Percentiles rank a stretch among this genome's conserved stretches.
These are phyloP conservation scores for Xylaria sp. DNA, from an alignment of 2,329 filamentous ascomycete species.

Conservation along the genomic window DNA sequence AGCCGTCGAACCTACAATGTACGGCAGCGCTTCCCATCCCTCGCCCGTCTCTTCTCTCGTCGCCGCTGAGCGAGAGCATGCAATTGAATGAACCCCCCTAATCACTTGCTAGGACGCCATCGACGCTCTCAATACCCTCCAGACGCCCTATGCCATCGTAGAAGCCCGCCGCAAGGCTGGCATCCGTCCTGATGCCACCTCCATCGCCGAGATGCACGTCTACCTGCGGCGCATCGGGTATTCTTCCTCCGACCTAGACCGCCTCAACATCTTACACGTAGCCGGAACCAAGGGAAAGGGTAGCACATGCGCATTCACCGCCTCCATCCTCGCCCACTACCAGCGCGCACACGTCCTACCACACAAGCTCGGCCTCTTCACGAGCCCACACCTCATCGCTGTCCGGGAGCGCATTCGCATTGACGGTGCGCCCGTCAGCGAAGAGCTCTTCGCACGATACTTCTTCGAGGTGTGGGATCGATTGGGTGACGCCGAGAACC, in stretches of 20 bases:
- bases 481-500: conserved; percentile 53
- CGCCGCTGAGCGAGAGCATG: background rate
- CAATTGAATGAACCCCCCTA: conserved; percentile 10
- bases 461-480: conserved; percentile 75
- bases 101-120: conserved; percentile 76
- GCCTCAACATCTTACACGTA: conserved; percentile 75
- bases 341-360: conserved; percentile 51
- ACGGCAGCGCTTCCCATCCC: background rate
- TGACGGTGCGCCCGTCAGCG: conserved; percentile 66
- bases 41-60: background rate
- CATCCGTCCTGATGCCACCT: conserved; percentile 72
- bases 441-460: conserved; percentile 69
- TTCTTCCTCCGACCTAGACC: conserved; percentile 65
- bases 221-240: conserved; percentile 85
- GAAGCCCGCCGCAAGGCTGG: conserved; percentile 82
- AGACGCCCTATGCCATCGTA: conserved; percentile 85
- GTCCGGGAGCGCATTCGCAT: conserved; percentile 75
- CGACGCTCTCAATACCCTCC: conserved; percentile 85
- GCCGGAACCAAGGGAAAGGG: conserved; percentile 83
- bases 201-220: conserved; percentile 81
- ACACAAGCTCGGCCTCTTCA: conserved; percentile 70
- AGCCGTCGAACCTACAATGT: conserved; percentile 44
- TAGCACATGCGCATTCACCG: conserved; percentile 74
- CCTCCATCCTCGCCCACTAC: conserved; percentile 68
- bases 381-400: conserved; percentile 73